Base-by-base conservation (phyloP, 768 basidiomycete species). In the Cantharellus cinnabarinus region DNA sequence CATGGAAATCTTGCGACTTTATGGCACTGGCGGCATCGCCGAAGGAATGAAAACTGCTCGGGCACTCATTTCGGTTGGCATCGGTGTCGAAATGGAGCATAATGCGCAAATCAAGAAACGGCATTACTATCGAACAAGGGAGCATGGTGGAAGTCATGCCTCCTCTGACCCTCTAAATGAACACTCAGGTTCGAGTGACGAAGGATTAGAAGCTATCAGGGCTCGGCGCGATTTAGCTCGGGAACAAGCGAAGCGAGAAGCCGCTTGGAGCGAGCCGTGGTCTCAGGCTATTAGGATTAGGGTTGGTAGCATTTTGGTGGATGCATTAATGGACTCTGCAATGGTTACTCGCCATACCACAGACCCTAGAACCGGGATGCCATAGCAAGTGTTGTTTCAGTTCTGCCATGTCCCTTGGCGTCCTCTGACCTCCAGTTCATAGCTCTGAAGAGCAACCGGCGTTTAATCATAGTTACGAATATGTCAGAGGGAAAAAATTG, bases 391-490 rank as follows among this genome's bases (percentile, higher is more conserved):
- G 73, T 58, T 7, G 2, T 44, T 29, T n/a, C 58, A 42, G 35
- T 59, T 60, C 52, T 59, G 4, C n/a, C 10, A 48, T 29, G 29
- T 10, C 29, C 44, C 48, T 65, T 37, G 65, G 57, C 2, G 54
- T 41, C 5, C n/a, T 51, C 10, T 58, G 3, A 62, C 14, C 7
- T 14, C 35, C 34, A 37, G 10, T 14, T 10, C 35, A 10, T 61
- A 87, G 84, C 42, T 71, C 76, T 39, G 90, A 95, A 68, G 72
- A 73, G 20, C 93, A 97, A 64, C 86, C 87, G 0, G 94, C 93
- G 1, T 91, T 98, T 71, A 81, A 80, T 58, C 91, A 95, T 66
- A 76, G 80, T 2, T 95, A 95, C 67, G 93, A 97, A 69, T 94
- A 91, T 67, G 68, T 83, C n/a, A 79, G 87, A n/a, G 91, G 94